Percentiles rank a stretch among this genome's conserved stretches.
These are phyloP conservation scores for Pichia sp. DNA, from an alignment of 1,139 yeast genomes.

Conservation along the genomic window DNA sequence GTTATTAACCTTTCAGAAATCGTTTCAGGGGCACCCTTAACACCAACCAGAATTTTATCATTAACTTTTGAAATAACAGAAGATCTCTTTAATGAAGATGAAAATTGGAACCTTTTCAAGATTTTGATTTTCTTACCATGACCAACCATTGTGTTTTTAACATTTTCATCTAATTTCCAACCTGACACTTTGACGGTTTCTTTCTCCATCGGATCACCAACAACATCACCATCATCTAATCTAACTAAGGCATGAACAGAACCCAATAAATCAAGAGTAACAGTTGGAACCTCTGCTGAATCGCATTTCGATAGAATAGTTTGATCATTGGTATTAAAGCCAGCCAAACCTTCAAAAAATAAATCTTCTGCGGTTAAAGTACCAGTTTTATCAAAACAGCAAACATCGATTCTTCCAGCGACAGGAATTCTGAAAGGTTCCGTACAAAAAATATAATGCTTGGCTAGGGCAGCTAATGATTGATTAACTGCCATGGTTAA, in stretches of 20 bases:
- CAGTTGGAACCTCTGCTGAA: conserved; percentile 47
- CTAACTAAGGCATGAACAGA: conserved; percentile 94
- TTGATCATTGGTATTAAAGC: conserved; percentile 51
- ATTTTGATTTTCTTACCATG: conserved; percentile 54
- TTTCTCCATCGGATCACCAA: conserved; percentile 99
- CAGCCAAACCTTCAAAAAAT: conserved; percentile 94
- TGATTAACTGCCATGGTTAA: conserved; percentile 95
- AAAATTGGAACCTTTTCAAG: conserved; percentile 91
- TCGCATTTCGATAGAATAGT: conserved; percentile 53
- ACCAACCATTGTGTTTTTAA: conserved; percentile 52
- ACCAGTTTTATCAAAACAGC: conserved; percentile 98
- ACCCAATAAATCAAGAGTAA: conserved; percentile 73
- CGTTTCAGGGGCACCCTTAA: conserved; percentile 99
- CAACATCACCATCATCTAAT: conserved; percentile 92
- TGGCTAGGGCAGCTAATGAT: conserved; percentile 80
- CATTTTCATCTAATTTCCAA: conserved; percentile 68
- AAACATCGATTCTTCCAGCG: conserved; percentile 96
- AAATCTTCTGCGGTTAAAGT: conserved; percentile 96
- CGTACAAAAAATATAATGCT: conserved; percentile 88
- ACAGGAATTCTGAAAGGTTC: conserved; percentile 97
- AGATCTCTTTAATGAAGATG: conserved; percentile 92
- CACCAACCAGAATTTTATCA: conserved; percentile 65
- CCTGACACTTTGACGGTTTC: conserved; percentile 85
- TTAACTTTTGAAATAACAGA: conserved; percentile 72
- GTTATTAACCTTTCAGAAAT: conserved; percentile 66